Evolutionary conservation across 352 stramenopile genomes (phyloP).

Genomic region (Globisporangium lucens): DNA sequence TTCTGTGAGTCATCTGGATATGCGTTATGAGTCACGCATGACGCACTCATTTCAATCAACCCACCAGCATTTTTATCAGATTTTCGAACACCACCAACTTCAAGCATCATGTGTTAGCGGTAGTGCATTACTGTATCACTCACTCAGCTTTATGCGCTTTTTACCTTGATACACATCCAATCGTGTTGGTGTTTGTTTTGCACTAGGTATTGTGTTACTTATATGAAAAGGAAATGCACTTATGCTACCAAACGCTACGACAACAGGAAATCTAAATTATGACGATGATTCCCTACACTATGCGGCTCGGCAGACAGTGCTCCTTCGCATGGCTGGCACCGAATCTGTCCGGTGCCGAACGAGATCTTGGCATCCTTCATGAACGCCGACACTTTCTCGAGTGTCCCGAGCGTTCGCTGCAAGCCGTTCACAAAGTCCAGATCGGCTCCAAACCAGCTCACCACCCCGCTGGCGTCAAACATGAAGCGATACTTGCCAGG

Average conservation of each 20-base stretch:
- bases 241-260: slow-evolving; percentile 20
- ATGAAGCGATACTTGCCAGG: slow-evolving; percentile 51
- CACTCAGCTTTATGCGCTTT: not conserved
- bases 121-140: not conserved
- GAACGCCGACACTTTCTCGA: slow-evolving; percentile 41
- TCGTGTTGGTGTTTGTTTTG: not conserved
- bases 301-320: not conserved
- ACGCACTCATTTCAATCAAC: not conserved
- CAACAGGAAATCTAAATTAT: slow-evolving; percentile 42
- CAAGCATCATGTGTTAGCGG: not conserved
- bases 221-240: not conserved
- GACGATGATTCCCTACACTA: slow-evolving; percentile 16
- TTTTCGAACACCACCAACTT: not conserved
- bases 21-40: not conserved
- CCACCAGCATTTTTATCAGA: not conserved
- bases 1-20: not conserved
- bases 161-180: not conserved
- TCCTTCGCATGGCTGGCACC: not conserved
- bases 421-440: slow-evolving; percentile 55
- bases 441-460: slow-evolving; percentile 59
- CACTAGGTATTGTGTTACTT: not conserved
- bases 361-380: slow-evolving; percentile 47
- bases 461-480: slow-evolving; percentile 34
- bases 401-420: slow-evolving; percentile 35
- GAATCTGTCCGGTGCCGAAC: slow-evolving; percentile 53